These are phyloP conservation scores for Erodium trifolium DNA, from an alignment of 441 rosid genomes.

Conservation along the genomic window DNA sequence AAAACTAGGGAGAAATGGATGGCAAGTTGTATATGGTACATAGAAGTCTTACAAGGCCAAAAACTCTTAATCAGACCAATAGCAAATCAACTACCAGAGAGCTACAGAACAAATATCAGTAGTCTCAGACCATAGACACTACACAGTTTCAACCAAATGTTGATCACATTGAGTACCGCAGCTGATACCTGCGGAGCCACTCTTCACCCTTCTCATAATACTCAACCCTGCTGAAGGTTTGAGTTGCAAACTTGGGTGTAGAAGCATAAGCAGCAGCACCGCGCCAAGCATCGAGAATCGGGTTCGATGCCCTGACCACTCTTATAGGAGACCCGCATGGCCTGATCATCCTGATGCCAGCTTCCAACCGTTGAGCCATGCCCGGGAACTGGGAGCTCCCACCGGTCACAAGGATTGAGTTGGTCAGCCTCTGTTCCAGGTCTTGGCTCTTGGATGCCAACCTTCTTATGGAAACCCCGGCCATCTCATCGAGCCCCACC, in stretches of 20 bases:
- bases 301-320: constrained; percentile 61
- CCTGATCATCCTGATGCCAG: constrained; percentile 69
- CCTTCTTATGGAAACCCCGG: constrained; percentile 65
- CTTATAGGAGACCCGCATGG: constrained; percentile 64
- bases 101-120: neutral
- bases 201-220: constrained; percentile 85
- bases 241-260: constrained; percentile 42
- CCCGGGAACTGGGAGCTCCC: constrained; percentile 71
- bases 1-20: neutral
- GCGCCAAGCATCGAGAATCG: constrained; percentile 87
- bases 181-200: constrained; percentile 72
- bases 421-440: constrained; percentile 57
- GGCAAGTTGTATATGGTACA: neutral
- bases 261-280: constrained; percentile 75
- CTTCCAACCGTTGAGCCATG: constrained; percentile 58
- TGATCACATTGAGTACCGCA: constrained; percentile 38
- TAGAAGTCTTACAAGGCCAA: neutral
- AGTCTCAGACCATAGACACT: neutral
- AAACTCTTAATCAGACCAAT: neutral
- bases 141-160: neutral
- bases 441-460: constrained; percentile 34
- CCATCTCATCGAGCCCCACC: constrained; percentile 78
- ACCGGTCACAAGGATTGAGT: constrained; percentile 67
- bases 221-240: constrained; percentile 59
- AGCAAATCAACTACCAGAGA: too few species aligned